Evolutionary conservation across 257 asterid genomes (phyloP), one percentile per base, ranked within the genome.

Genomic region (Solanum dulcamara): DNA sequence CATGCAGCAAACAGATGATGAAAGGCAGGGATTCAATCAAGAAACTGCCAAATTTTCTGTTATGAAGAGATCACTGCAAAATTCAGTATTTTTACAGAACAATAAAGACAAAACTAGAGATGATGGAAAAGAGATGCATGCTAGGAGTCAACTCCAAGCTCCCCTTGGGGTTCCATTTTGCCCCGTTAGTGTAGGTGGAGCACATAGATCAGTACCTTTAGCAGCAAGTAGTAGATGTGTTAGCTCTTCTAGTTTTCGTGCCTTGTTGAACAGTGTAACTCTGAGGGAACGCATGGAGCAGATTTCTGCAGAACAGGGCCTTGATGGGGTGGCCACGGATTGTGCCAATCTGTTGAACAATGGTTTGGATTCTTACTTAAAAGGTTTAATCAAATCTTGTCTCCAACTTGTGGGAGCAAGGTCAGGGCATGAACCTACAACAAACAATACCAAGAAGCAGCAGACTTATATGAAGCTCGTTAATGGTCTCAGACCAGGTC

Each of bases 161-260:
- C 99, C 98, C 37, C 91, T 94, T 28, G 99, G 99, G 85, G 88
- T 95, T 85, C 96, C 96, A 2, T 87, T 90, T 37, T 91, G 92
- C 86, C 87, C 94, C 8, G 96, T 83, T 64, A 93, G 97, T 85
- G 85, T 89, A 80, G 98, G 98, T 50, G 98, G 97, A 89, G 94
- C 93, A 44, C 93, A 85, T 88, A 90, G 87, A 88, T 79, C 90
- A 80, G 84, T 87, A 86, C 89, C 95, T 51, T 64, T 77, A 44
- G 87, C 91, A 53, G 85, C 90, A 88, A 88, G 90, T 88, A 84
- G 93, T 88, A 90, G 88, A 85, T 85, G 85, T 81, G 87, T 74
- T 77, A 90, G 93, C 85, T 86, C 91, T 26, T 89, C 85, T 83
- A 87, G 57, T 59, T 88, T 88, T 60, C 91, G 92, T 87, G 89